A percentile compares a stretch with the other conserved stretches of the same genome.
Conservation (phyloP, 306 rosid genomes). For the Malus sieversii region DNA sequence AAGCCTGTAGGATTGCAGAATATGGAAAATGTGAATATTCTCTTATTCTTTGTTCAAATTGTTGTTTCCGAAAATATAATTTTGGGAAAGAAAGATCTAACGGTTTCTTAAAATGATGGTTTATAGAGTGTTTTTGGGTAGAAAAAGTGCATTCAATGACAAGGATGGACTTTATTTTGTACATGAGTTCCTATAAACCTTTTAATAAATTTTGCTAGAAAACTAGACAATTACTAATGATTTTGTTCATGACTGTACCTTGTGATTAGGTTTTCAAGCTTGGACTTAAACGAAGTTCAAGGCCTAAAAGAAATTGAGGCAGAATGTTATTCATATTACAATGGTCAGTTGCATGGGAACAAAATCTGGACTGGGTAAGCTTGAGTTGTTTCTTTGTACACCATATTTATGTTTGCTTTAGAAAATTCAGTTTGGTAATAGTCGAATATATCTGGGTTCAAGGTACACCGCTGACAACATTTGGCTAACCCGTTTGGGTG, state of each 20-base stretch:
- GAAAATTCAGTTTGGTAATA: not conserved
- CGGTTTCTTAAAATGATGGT: not conserved
- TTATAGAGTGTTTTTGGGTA: not conserved
- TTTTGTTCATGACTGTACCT: slow-evolving; percentile 21
- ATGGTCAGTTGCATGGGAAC: slow-evolving; percentile 78
- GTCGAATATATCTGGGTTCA: not conserved
- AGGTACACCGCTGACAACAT: not conserved
- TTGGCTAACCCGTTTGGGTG: not conserved
- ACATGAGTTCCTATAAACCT: not conserved
- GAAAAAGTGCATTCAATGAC: not conserved
- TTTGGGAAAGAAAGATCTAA: not conserved
- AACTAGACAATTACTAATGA: slow-evolving; percentile 7
- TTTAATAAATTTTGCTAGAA: not conserved
- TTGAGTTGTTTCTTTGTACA: slow-evolving; percentile 6
- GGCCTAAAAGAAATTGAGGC: slow-evolving; percentile 52
- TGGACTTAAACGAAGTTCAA: slow-evolving; percentile 65
- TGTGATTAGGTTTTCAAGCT: slow-evolving; percentile 43
- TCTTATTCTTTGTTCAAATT: not conserved
- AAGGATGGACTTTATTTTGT: not conserved
- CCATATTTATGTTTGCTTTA: not conserved
- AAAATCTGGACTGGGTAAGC: slow-evolving; percentile 83
- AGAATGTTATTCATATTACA: slow-evolving; percentile 64
- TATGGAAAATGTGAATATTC: not conserved
- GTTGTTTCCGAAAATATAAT: not conserved
- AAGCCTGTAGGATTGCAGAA: not conserved